Evolutionary conservation across 257 asterid genomes (phyloP).

Genomic region (Parsonsia alboflavescens): DNA sequence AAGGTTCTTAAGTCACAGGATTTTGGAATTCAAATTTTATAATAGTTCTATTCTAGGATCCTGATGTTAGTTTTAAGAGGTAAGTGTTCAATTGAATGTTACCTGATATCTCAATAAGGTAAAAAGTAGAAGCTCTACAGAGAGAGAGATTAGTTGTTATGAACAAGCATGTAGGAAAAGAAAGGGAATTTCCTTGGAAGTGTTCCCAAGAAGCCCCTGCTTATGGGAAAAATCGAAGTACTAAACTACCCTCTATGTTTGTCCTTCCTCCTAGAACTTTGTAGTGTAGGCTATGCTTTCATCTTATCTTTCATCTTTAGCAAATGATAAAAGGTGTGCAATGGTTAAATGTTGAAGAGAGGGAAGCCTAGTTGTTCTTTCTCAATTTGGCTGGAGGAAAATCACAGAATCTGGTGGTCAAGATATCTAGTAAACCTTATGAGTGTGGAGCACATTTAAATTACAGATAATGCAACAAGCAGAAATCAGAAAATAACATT

Average conservation of each 20-base stretch:
- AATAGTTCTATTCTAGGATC: not conserved
- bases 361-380: not conserved
- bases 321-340: not conserved
- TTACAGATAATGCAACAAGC: not conserved
- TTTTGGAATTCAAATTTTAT: not conserved
- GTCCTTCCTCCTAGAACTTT: not conserved
- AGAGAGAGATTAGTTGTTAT: not conserved
- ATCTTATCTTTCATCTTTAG: not conserved
- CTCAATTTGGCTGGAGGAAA: not conserved
- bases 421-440: not conserved
- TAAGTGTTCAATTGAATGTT: not conserved
- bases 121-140: not conserved
- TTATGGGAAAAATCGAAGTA: not conserved
- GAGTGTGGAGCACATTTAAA: not conserved
- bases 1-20: not conserved
- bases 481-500: not conserved
- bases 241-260: not conserved
- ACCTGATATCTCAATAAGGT: not conserved
- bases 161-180: not conserved
- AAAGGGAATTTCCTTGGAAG: not conserved
- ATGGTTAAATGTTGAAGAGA: not conserved
- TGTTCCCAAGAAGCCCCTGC: not conserved
- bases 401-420: not conserved
- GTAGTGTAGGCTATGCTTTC: not conserved
- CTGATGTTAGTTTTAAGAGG: not conserved